Conservation (phyloP, 129 eudicot species). For the Centella asiatica region DNA sequence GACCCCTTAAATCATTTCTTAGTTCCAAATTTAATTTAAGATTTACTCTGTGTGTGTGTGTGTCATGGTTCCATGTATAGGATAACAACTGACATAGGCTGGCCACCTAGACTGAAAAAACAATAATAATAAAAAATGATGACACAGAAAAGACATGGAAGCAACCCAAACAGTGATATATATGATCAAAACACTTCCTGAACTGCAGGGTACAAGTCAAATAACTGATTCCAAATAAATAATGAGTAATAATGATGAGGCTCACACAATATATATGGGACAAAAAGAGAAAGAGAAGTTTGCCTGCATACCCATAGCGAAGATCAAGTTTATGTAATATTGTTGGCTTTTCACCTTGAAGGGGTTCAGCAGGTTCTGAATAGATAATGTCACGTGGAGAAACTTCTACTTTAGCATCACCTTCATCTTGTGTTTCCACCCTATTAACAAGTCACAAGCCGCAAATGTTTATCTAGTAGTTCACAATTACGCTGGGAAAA, state of each 20-base stretch:
- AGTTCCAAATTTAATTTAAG: too few relatives aligned
- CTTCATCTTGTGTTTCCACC: slow-evolving; percentile 98
- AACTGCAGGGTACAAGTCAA: not conserved
- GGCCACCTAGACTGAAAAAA: too few relatives aligned
- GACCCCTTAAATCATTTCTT: too few relatives aligned
- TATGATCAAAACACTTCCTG: slow-evolving; percentile 1
- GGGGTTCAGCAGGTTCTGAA: slow-evolving; percentile 79
- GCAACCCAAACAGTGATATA: too few relatives aligned
- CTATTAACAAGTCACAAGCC: slow-evolving; percentile 29
- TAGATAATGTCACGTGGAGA: slow-evolving; percentile 94
- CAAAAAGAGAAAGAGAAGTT: not conserved
- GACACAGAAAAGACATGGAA: too few relatives aligned
- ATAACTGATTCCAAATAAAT: too few relatives aligned
- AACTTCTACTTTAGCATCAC: slow-evolving; percentile 90
- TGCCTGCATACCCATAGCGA: slow-evolving; percentile 74
- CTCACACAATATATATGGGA: not conserved
- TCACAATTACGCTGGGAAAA: slow-evolving; percentile 6
- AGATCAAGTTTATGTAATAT: slow-evolving; percentile 79
- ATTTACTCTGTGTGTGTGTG: too few relatives aligned
- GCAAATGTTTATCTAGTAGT: not conserved
- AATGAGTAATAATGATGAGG: too few relatives aligned
- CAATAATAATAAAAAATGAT: too few relatives aligned
- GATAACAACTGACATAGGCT: too few relatives aligned
- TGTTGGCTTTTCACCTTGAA: slow-evolving; percentile 56
- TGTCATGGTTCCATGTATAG: too few relatives aligned